Evolutionary conservation across 139 green algal genomes (phyloP), one percentile per base, ranked within the genome.

Genomic region (Asterochloris sp.): DNA sequence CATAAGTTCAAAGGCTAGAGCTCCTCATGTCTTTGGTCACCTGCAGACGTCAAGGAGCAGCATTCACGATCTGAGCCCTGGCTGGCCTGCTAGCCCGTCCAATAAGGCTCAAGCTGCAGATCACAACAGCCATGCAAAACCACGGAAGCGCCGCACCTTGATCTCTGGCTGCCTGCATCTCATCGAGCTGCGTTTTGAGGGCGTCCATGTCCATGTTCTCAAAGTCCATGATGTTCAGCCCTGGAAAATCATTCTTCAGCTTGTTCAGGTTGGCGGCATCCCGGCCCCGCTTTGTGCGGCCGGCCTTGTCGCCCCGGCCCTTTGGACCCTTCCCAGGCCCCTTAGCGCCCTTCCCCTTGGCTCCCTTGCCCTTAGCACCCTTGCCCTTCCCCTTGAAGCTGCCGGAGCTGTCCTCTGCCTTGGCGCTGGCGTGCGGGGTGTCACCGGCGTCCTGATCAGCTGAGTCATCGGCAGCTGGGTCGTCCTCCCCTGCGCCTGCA

Each of bases 171-270:
- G 29, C 24, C 54, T 80, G 47, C 76, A 80, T 80, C n/a, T 23
- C 76, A 17, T 80, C 60, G 11, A 80, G 21, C 76, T 80, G 67
- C 60, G 76, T 23, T 80, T 80, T 80, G 26, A 80, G 76, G 23
- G 76, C 67, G 13, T 80, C 76, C 76, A 80, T 80, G 24, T 80
- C 76, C 76, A 80, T 24, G 21, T 69, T 62, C 60, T 80, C 68
- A 13, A 80, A 29, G 19, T 79, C 74, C 14, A 13, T 79, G 23
- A 79, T 68, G 23, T 80, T 62, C n/a, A 80, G 68, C 11, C 26
- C 15, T 54, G 67, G 67, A 1, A 80, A 60, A 11, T 69, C 76
- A 38, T 61, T 61, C 38, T 61, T 61, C 26, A 80, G 60, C 60
- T 80, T 80, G 38, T 54, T 54, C 4, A 54, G 38, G 38, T 54